phyloP scores from a whole-genome alignment of 176 grass and related monocot species.

The Echinochloa phyllopogon region DNA sequence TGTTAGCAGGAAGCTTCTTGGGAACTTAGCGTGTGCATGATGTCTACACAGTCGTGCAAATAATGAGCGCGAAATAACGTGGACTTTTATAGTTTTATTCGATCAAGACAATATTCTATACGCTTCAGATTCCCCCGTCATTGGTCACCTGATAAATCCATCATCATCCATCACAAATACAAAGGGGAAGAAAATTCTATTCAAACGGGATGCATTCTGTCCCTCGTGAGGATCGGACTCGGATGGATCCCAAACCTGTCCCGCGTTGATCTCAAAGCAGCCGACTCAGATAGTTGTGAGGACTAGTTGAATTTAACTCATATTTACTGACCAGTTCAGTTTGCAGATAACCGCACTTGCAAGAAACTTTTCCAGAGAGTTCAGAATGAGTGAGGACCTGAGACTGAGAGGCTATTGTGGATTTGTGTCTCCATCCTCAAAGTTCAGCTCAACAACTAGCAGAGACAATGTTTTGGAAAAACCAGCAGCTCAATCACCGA shows the following conservation, averaged over 20 bases:
- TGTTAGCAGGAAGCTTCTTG: constrained; percentile 14
- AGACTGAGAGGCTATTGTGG: background rate
- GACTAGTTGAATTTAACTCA: no score
- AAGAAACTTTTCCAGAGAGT: background rate
- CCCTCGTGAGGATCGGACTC: background rate
- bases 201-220: background rate
- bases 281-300: no score
- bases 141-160: background rate
- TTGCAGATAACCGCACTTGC: background rate
- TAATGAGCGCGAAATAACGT: background rate
- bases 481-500: background rate
- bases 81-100: background rate
- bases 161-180: background rate
- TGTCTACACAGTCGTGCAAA: background rate
- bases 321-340: no score
- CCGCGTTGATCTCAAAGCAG: no score
- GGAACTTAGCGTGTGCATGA: background rate
- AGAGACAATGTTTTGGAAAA: background rate
- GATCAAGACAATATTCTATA: constrained; percentile 3
- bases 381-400: background rate
- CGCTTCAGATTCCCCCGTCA: background rate
- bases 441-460: background rate
- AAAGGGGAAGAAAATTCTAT: background rate
- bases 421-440: background rate
- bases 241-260: no score